phyloP scores from a whole-genome alignment of 805 yeast species.

The Zygosaccharomyces lentus region DNA sequence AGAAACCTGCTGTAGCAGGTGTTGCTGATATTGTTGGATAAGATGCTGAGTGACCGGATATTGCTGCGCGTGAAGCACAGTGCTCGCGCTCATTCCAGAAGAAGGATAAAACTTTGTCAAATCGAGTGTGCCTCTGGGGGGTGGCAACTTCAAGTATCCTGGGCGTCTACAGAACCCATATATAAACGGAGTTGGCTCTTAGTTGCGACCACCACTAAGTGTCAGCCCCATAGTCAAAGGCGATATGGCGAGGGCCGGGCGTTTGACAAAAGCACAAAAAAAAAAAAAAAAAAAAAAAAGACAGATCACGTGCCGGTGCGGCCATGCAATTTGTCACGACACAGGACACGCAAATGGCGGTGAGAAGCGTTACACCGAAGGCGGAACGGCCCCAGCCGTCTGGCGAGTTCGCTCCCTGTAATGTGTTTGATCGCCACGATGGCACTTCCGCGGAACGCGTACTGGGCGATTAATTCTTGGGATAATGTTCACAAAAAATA shows the following conservation, averaged over 20 bases:
- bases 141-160: not conserved
- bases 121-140: not conserved
- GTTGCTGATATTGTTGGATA: constrained; percentile 20
- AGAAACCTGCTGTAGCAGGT: constrained; percentile 7
- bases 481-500: too few species aligned
- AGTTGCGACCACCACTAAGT: not conserved
- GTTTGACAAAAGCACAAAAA: not conserved
- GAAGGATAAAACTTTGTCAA: not conserved
- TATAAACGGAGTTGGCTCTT: not conserved
- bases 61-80: constrained; percentile 14
- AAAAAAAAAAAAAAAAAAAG: not conserved
- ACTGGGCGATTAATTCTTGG: too few species aligned
- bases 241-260: not conserved
- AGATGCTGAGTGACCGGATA: constrained; percentile 26
- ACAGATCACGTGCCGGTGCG: too few species aligned
- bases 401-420: too few species aligned
- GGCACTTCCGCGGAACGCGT: too few species aligned
- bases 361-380: too few species aligned
- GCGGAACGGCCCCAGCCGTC: too few species aligned
- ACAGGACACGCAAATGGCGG: too few species aligned
- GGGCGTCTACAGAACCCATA: not conserved
- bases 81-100: constrained; percentile 5
- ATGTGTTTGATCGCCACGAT: too few species aligned
- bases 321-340: too few species aligned
- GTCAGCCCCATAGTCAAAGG: not conserved